Percentiles rank a stretch among this genome's conserved stretches.
Conservation (phyloP, 2,329 filamentous ascomycete species). For the Calonectria ilicicola region DNA sequence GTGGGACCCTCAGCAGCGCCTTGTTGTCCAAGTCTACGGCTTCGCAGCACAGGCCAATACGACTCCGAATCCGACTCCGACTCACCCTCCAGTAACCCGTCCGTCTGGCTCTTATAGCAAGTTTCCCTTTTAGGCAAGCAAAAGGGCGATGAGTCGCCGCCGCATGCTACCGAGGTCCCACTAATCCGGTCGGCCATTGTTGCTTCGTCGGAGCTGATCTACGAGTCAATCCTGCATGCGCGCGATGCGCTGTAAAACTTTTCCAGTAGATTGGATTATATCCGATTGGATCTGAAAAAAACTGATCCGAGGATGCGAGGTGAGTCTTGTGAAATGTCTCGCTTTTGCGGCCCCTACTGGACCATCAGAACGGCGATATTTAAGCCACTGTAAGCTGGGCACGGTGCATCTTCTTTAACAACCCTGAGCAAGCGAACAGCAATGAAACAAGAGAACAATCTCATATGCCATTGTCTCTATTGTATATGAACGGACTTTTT, state of each 20-base stretch:
- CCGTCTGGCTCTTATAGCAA: no score
- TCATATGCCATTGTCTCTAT: not conserved
- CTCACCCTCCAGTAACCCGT: not conserved
- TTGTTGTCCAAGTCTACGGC: not conserved
- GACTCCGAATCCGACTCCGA: not conserved
- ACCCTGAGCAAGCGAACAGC: not conserved
- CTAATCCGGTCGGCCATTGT: not conserved
- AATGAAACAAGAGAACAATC: not conserved
- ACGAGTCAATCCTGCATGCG: not conserved
- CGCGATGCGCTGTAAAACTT: no score
- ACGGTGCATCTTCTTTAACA: not conserved
- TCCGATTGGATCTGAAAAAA: no score
- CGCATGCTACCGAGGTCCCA: not conserved
- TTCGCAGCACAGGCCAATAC: slow-evolving; percentile 12
- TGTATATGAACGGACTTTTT: not conserved
- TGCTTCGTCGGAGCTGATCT: not conserved
- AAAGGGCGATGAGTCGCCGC: not conserved
- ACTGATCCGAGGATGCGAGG: no score
- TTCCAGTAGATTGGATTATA: no score
- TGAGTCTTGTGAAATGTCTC: not conserved
- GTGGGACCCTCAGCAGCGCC: not conserved
- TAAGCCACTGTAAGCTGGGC: not conserved
- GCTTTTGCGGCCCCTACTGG: not conserved
- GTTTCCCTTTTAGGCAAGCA: not conserved
- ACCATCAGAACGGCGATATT: not conserved